A percentile compares a stretch with the other conserved stretches of the same genome.
These are phyloP conservation scores for Candida dendrica DNA, from an alignment of 805 yeast genomes.

Conservation along the genomic window DNA sequence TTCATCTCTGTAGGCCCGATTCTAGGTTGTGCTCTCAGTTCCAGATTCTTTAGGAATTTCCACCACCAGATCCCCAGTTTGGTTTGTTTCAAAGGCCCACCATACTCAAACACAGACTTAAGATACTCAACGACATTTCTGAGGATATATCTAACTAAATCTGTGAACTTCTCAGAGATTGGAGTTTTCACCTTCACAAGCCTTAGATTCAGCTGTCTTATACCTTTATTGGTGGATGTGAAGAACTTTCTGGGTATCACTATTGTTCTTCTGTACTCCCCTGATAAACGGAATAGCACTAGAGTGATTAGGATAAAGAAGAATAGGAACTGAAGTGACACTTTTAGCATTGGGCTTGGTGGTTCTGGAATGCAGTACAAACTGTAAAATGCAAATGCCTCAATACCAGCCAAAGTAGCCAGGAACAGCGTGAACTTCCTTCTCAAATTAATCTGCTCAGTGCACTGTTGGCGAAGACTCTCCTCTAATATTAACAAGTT, in stretches of 20 bases:
- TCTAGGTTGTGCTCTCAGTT: constrained; percentile 45
- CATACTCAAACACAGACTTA: not conserved
- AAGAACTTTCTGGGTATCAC: constrained; percentile 75
- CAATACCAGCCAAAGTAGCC: constrained; percentile 32
- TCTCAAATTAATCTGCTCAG: constrained; percentile 61
- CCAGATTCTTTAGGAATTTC: constrained; percentile 10
- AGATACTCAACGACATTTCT: constrained; percentile 16
- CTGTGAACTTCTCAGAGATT: constrained; percentile 28
- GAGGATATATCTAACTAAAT: constrained; percentile 23
- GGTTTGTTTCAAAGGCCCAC: constrained; percentile 9
- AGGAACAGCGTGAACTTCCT: constrained; percentile 33
- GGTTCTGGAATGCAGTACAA: constrained; percentile 29
- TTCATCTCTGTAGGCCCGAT: constrained; percentile 78
- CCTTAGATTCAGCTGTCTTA: constrained; percentile 74
- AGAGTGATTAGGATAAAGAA: constrained; percentile 61
- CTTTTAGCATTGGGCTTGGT: constrained; percentile 31
- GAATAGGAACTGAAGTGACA: constrained; percentile 43
- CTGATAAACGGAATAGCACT: constrained; percentile 74
- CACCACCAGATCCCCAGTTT: constrained; percentile 1
- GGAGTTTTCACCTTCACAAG: constrained; percentile 54
- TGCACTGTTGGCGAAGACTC: constrained; percentile 71
- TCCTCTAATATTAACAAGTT: constrained; percentile 83
- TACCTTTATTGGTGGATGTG: constrained; percentile 79
- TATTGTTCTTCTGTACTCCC: constrained; percentile 83
- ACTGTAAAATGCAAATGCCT: constrained; percentile 32